These are phyloP conservation scores for Russula sp. DNA, from an alignment of 768 basidiomycete species.

Conservation along the genomic window DNA sequence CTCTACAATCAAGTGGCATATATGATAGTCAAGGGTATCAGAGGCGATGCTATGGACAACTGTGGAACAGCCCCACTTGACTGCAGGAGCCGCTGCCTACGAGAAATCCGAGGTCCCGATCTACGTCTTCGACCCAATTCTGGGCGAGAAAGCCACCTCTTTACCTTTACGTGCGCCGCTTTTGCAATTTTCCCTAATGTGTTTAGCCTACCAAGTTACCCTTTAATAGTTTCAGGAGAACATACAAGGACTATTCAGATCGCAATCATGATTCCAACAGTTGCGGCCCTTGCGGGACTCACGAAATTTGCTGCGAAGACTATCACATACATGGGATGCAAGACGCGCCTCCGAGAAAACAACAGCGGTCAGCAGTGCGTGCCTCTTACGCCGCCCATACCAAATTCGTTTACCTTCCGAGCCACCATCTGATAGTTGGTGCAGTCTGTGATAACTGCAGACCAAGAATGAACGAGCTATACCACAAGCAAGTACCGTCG, in stretches of 20 bases:
- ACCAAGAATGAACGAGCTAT: constrained; percentile 79
- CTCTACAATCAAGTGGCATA: constrained; percentile 98
- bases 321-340: constrained; percentile 91
- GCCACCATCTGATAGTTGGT: constrained; percentile 49
- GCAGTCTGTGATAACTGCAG: constrained; percentile 95
- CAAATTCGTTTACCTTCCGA: not conserved
- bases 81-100: constrained; percentile 86
- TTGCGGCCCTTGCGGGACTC: constrained; percentile 89
- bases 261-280: constrained; percentile 91
- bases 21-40: constrained; percentile 95
- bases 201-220: constrained; percentile 9
- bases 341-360: constrained; percentile 72
- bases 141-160: constrained; percentile 85
- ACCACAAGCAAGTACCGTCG: constrained; percentile 75
- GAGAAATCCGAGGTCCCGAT: constrained; percentile 98
- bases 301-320: constrained; percentile 99
- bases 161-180: constrained; percentile 50
- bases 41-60: constrained; percentile 45
- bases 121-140: constrained; percentile 93
- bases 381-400: not conserved
- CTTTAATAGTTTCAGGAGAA: constrained; percentile 76
- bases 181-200: not conserved
- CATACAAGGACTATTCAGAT: constrained; percentile 95
- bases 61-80: not conserved
- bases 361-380: constrained; percentile 68